Conservation (phyloP, 2,329 filamentous ascomycete species). For the Talaromyces sp. region DNA sequence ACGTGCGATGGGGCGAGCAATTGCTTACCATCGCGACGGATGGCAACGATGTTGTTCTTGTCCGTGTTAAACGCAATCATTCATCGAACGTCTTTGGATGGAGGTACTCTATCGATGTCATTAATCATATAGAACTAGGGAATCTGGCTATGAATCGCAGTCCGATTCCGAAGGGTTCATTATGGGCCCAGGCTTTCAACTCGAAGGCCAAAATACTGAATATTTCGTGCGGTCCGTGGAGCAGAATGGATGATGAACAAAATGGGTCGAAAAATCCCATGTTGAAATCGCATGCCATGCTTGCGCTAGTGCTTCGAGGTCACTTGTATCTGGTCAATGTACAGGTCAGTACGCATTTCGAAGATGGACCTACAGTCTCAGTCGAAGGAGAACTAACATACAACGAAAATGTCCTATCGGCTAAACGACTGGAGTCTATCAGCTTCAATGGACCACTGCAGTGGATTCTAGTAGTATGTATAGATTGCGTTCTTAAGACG, state of each 20-base stretch:
- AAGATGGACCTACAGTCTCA: background rate
- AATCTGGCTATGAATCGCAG: constrained; percentile 19
- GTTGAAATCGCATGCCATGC: constrained; percentile 19
- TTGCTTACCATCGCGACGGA: constrained; percentile 40
- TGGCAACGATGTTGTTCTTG: constrained; percentile 34
- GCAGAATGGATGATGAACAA: constrained; percentile 7
- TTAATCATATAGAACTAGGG: constrained; percentile 25
- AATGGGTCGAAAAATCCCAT: background rate
- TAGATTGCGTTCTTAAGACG: background rate
- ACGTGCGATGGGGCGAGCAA: constrained; percentile 34
- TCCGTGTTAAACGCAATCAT: constrained; percentile 25
- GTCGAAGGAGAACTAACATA: constrained; percentile 11
- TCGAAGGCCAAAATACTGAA: constrained; percentile 25
- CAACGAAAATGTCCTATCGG: constrained; percentile 17
- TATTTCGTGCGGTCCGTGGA: constrained; percentile 36
- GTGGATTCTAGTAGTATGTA: constrained; percentile 33
- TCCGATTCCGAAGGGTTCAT: constrained; percentile 25
- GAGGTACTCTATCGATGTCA: constrained; percentile 26
- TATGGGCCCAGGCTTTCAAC: constrained; percentile 30
- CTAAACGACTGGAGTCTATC: constrained; percentile 17
- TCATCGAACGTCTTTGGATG: constrained; percentile 8
- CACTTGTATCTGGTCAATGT: constrained; percentile 29
- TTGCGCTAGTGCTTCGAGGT: constrained; percentile 30
- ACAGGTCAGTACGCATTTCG: constrained; percentile 19
- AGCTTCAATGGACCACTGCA: constrained; percentile 31